Evolutionary conservation across 371 early-diverging fungal species (phyloP).

Genomic region (Saksenaea vasiformis): DNA sequence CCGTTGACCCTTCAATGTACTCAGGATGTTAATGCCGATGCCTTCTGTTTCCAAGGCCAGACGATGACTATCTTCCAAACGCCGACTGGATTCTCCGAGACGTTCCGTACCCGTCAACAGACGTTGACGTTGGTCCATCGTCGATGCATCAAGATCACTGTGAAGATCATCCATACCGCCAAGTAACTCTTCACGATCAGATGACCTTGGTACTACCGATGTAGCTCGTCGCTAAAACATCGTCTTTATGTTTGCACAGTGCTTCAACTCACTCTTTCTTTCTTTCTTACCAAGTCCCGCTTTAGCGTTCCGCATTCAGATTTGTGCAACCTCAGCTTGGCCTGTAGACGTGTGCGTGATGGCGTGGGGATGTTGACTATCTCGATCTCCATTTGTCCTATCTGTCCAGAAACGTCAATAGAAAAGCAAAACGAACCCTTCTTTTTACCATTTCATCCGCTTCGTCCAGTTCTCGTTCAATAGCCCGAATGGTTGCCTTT

Average conservation of each 20-base stretch:
- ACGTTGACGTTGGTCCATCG: constrained; percentile 82
- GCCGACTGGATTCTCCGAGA: constrained; percentile 72
- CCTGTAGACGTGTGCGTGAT: constrained; percentile 67
- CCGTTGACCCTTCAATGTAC: constrained; percentile 81
- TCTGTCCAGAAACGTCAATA: constrained; percentile 41
- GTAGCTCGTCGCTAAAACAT: constrained; percentile 39
- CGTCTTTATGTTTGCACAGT: neutral
- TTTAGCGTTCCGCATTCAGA: constrained; percentile 76
- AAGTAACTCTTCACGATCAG: constrained; percentile 69
- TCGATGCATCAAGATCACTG: constrained; percentile 61
- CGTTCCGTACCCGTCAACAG: constrained; percentile 85
- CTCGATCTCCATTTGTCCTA: constrained; percentile 93
- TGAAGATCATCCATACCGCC: constrained; percentile 44
- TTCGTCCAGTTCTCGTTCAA: constrained; percentile 89
- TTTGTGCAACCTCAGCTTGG: constrained; percentile 74
- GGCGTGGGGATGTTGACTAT: constrained; percentile 74
- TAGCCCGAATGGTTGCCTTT: constrained; percentile 72
- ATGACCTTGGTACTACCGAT: constrained; percentile 40
- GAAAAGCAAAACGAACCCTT: neutral
- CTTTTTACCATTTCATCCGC: constrained; percentile 82
- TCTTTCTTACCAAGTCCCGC: constrained; percentile 65
- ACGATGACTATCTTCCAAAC: constrained; percentile 87
- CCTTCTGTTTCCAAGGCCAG: constrained; percentile 91
- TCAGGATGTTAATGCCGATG: constrained; percentile 83
- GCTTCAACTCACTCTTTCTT: neutral